Base-by-base conservation (phyloP, 345 rosid species). In the Eucalyptus pauciflora region DNA sequence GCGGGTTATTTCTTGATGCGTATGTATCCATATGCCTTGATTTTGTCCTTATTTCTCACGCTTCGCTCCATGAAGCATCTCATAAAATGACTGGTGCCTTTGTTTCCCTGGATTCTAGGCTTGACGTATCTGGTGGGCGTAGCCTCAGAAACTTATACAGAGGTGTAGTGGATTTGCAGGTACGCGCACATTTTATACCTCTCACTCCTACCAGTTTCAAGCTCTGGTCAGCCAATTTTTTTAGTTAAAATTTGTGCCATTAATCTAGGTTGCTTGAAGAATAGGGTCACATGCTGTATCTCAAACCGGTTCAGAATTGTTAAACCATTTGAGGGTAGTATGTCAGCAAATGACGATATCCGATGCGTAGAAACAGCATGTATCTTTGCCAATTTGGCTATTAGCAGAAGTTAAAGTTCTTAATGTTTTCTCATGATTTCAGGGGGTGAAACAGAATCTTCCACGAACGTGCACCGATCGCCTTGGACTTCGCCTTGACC, bases 1-100 rank as follows among this genome's bases (percentile, higher is more conserved):
- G 97, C 18, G 99, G 99, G 90, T 89, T 98, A 91, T 98, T 98
- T 91, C 96, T 98, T 92, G 99, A 98, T 80, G 92, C 94, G 99
- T 96, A 92, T 92, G 94, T 91, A 89, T 41, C 46, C 45, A 76
- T 37, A 33, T 46, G 54, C 52, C 86, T 45, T 18, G 37, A n/a
- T 12, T 87, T 29, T 29, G n/a, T 9, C 33, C 48, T 50, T 13
- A 86, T 11, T 13, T 20, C 33, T 85, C 58, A 76, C 43, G 13
- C 27, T 33, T 20, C 31, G 45, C 67, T 43, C 41, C 45, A 58
- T 29, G 81, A 62, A n/a, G 64, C 50, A 64, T 8, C 50, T n/a
- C 71, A 20, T 46, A 51, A 50, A 71, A 58, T 51, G 8, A 46
- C 64, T 80, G 88, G 48, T 87, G 86, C 45, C 91, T 86, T 93